Percentiles rank a stretch among this genome's conserved stretches.
These are phyloP conservation scores for Phytophthora europaea DNA, from an alignment of 352 stramenopile species.

Conservation along the genomic window DNA sequence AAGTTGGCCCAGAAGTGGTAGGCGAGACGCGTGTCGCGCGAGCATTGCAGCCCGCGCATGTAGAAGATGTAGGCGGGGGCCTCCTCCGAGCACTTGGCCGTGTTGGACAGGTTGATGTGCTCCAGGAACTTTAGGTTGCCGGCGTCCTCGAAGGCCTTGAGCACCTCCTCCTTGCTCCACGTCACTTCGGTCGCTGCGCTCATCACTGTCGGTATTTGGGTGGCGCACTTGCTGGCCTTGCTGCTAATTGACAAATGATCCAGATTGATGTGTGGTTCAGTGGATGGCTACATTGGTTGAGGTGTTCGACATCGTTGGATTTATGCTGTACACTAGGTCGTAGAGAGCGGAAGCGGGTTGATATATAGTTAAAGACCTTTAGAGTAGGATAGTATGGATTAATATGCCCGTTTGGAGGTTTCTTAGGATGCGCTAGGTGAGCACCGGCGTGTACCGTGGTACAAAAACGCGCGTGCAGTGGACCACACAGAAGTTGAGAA, in stretches of 20 bases:
- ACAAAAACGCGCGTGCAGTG: constrained; percentile 20
- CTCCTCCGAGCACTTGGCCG: constrained; percentile 58
- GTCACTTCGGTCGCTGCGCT: constrained; percentile 29
- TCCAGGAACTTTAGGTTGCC: constrained; percentile 81
- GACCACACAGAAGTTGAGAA: constrained; percentile 3
- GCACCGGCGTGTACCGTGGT: constrained; percentile 13
- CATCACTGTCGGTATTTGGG: constrained; percentile 24
- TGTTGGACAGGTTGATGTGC: constrained; percentile 78
- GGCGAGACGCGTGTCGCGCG: constrained; percentile 67
- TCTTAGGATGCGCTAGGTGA: background rate
- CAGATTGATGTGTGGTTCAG: constrained; percentile 19
- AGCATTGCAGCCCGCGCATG: constrained; percentile 70
- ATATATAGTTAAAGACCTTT: background rate
- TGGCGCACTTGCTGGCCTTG: background rate
- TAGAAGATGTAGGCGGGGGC: constrained; percentile 68
- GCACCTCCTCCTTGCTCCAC: constrained; percentile 60
- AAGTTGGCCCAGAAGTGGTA: constrained; percentile 83
- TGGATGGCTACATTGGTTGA: constrained; percentile 29
- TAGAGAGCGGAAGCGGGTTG: background rate
- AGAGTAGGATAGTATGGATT: background rate
- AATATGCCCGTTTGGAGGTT: background rate
- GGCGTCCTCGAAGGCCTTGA: constrained; percentile 58
- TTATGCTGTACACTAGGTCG: background rate
- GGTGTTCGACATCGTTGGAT: background rate
- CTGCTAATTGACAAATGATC: constrained; percentile 28